Percentiles rank a stretch among this genome's conserved stretches.
Evolutionary conservation across 2,329 filamentous ascomycete genomes (phyloP).

Genomic region (Metarhizium brunneum): DNA sequence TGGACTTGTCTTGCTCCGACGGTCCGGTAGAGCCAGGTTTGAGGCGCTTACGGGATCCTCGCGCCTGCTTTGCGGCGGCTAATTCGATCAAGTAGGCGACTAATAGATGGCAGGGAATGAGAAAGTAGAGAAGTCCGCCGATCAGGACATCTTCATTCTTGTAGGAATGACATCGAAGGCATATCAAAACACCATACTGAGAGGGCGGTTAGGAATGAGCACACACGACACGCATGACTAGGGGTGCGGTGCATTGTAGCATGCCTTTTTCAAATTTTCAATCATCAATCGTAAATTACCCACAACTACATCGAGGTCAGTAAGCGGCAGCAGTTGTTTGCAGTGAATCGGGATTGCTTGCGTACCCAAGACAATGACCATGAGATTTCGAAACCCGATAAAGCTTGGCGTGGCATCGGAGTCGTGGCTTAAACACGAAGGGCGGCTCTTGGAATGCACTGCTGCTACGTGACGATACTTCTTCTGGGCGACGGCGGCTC

Average conservation of each 20-base stretch:
- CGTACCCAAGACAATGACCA: constrained; percentile 83
- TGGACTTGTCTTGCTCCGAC: constrained; percentile 50
- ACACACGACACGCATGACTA: not conserved
- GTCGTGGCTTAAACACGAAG: constrained; percentile 83
- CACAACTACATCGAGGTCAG: constrained; percentile 50
- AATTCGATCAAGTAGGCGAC: constrained; percentile 85
- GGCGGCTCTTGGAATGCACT: constrained; percentile 61
- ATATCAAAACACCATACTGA: constrained; percentile 94
- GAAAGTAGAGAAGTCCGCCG: constrained; percentile 69
- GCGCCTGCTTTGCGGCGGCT: constrained; percentile 70
- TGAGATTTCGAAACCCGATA: constrained; percentile 87
- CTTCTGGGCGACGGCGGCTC: constrained; percentile 20
- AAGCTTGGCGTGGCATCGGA: constrained; percentile 69
- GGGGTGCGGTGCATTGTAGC: not conserved
- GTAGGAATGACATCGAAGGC: constrained; percentile 82
- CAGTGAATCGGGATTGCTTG: not conserved
- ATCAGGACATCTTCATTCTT: constrained; percentile 66
- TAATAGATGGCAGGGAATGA: constrained; percentile 85
- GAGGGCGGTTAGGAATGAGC: not conserved
- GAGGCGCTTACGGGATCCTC: constrained; percentile 50
- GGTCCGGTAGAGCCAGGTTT: constrained; percentile 32
- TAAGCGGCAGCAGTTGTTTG: not conserved
- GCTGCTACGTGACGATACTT: constrained; percentile 92
- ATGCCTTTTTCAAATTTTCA: constrained; percentile 89
- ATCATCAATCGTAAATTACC: constrained; percentile 92